Conservation (phyloP, 108 stramenopile genomes). For the Aurantiochytrium sp. region DNA sequence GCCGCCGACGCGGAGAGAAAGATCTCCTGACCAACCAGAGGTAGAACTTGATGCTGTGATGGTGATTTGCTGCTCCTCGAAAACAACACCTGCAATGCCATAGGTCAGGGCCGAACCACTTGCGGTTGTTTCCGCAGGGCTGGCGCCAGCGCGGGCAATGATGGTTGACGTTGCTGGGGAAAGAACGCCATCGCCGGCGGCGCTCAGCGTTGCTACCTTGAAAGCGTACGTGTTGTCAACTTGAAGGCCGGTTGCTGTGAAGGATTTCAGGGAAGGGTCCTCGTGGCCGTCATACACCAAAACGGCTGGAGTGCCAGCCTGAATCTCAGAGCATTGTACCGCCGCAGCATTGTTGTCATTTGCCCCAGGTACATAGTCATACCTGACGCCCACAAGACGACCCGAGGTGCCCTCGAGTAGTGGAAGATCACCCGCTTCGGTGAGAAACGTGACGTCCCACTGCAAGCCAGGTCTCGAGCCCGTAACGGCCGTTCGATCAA, state of each 20-base stretch:
- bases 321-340: constrained; percentile 44
- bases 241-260: constrained; percentile 42
- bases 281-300: constrained; percentile 65
- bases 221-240: constrained; percentile 65
- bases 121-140: constrained; percentile 59
- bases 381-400: neutral
- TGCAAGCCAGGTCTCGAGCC: neutral
- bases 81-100: constrained; percentile 69
- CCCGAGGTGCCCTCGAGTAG: constrained; percentile 33
- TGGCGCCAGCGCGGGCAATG: constrained; percentile 61
- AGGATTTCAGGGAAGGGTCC: constrained; percentile 32
- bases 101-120: constrained; percentile 51
- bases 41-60: constrained; percentile 23
- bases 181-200: constrained; percentile 59
- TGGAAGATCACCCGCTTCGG: constrained; percentile 64
- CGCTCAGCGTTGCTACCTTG: constrained; percentile 65
- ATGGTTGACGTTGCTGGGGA: constrained; percentile 55
- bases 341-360: neutral
- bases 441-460: constrained; percentile 63
- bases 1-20: constrained; percentile 43
- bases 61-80: constrained; percentile 59
- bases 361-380: constrained; percentile 13
- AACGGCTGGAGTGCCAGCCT: constrained; percentile 54
- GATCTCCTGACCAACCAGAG: neutral
- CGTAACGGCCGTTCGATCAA: constrained; percentile 28